A percentile compares a stretch with the other conserved stretches of the same genome.
Evolutionary conservation across 495 filamentous ascomycete genomes (phyloP).

Genomic region (Letharia columbiana): DNA sequence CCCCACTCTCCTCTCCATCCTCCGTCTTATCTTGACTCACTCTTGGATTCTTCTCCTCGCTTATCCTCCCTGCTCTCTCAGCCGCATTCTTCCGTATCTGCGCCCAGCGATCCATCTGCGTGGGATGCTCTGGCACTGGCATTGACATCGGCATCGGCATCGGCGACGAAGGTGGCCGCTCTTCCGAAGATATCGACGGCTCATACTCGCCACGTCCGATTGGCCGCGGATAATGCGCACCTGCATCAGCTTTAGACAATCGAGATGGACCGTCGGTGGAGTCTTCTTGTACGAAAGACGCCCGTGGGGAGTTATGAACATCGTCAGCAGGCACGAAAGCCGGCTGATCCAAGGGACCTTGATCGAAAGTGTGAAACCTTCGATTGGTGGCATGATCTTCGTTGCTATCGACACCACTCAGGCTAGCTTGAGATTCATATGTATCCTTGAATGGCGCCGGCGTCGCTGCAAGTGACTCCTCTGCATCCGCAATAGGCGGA

Average conservation of each 20-base stretch:
- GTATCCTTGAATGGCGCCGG: constrained; percentile 14
- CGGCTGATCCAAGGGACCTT: constrained; percentile 87
- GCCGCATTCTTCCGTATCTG: constrained; percentile 92
- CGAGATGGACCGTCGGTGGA: constrained; percentile 20
- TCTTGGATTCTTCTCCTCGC: constrained; percentile 43
- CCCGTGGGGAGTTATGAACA: constrained; percentile 47
- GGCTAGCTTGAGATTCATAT: constrained; percentile 22
- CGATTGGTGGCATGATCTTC: constrained; percentile 59
- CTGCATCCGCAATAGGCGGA: constrained; percentile 25
- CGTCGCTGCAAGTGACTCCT: constrained; percentile 13
- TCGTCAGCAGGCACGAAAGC: constrained; percentile 65
- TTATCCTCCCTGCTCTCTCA: constrained; percentile 55
- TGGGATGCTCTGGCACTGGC: not conserved
- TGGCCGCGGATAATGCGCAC: constrained; percentile 18
- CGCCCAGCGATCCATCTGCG: constrained; percentile 68
- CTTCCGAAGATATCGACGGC: constrained; percentile 22
- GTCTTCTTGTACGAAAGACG: constrained; percentile 54
- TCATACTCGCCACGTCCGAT: constrained; percentile 21
- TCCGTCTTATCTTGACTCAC: constrained; percentile 45
- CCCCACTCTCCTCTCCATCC: constrained; percentile 82
- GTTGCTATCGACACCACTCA: constrained; percentile 47
- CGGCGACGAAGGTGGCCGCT: constrained; percentile 29
- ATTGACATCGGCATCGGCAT: constrained; percentile 23
- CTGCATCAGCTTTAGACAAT: constrained; percentile 23
- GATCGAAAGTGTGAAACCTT: constrained; percentile 77